Percentiles rank a stretch among this genome's conserved stretches.
Evolutionary conservation across 805 yeast genomes (phyloP).

Genomic region (Candida wancherniae): DNA sequence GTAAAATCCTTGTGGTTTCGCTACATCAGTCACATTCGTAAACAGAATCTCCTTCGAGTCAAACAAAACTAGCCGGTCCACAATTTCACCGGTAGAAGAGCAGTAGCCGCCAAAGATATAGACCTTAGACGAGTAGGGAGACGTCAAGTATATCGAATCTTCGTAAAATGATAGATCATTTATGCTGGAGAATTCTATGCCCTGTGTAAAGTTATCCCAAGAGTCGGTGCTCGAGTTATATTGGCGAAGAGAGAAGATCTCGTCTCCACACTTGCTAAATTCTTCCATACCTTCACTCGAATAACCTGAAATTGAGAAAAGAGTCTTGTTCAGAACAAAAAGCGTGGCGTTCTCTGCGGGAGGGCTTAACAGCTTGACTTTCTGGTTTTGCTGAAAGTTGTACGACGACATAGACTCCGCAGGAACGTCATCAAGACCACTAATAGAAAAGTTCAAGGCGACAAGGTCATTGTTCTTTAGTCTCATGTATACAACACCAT

Average conservation of each 20-base stretch:
- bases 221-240: constrained; percentile 15
- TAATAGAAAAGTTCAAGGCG: constrained; percentile 30
- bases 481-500: constrained; percentile 32
- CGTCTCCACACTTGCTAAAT: constrained; percentile 24
- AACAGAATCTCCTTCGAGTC: constrained; percentile 31
- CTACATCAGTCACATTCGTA: constrained; percentile 40
- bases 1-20: constrained; percentile 53
- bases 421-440: constrained; percentile 22
- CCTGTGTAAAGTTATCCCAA: constrained; percentile 26
- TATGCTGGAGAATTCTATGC: constrained; percentile 21
- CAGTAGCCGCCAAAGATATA: constrained; percentile 55
- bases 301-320: constrained; percentile 27
- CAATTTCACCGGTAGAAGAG: constrained; percentile 19
- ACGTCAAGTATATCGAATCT: constrained; percentile 40
- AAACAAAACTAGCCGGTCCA: constrained; percentile 42
- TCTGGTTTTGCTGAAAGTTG: constrained; percentile 20
- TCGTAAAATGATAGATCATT: constrained; percentile 28
- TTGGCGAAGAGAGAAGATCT: constrained; percentile 20
- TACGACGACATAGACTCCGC: constrained; percentile 11
- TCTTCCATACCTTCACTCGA: constrained; percentile 1
- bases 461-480: constrained; percentile 35
- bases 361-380: constrained; percentile 17
- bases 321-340: constrained; percentile 22
- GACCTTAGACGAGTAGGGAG: constrained; percentile 31
- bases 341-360: constrained; percentile 33